Conservation (phyloP, 805 yeast genomes). For the Yamadazyma laniorum region DNA sequence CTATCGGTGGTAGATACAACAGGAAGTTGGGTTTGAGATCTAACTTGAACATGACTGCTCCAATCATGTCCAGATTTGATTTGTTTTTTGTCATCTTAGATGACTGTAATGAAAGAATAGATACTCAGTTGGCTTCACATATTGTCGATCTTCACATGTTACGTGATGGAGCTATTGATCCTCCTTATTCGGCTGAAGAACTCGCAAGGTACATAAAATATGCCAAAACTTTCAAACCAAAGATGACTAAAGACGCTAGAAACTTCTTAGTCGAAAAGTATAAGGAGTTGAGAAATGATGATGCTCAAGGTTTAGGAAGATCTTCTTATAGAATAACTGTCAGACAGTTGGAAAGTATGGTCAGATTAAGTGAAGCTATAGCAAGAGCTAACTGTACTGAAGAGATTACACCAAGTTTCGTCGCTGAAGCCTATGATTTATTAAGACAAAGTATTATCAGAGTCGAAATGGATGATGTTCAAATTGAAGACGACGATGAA, state of each 20-base stretch:
- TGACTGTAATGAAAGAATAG: constrained; percentile 89
- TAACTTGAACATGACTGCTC: constrained; percentile 93
- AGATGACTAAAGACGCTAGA: constrained; percentile 78
- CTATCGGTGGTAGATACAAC: constrained; percentile 95
- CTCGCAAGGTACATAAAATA: constrained; percentile 83
- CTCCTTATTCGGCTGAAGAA: constrained; percentile 88
- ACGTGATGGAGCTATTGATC: constrained; percentile 83
- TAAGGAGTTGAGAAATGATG: constrained; percentile 83
- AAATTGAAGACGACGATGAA: constrained; percentile 62
- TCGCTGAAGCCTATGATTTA: constrained; percentile 88
- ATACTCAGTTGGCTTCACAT: constrained; percentile 86
- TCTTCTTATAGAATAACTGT: constrained; percentile 93
- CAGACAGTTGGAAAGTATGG: constrained; percentile 92
- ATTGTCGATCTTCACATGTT: constrained; percentile 91
- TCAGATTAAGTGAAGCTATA: constrained; percentile 91
- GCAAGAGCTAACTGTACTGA: constrained; percentile 96
- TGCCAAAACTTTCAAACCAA: constrained; percentile 91
- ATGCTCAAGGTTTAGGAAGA: constrained; percentile 83
- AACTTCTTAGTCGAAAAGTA: constrained; percentile 73
- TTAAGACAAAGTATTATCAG: constrained; percentile 88
- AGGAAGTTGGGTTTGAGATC: constrained; percentile 79
- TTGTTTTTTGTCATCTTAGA: constrained; percentile 91
- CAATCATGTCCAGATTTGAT: constrained; percentile 98
- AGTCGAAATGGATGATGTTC: constrained; percentile 91
- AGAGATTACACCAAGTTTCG: constrained; percentile 78